Base-by-base conservation (phyloP, 805 yeast genomes). In the Spathaspora hagerdaliae region DNA sequence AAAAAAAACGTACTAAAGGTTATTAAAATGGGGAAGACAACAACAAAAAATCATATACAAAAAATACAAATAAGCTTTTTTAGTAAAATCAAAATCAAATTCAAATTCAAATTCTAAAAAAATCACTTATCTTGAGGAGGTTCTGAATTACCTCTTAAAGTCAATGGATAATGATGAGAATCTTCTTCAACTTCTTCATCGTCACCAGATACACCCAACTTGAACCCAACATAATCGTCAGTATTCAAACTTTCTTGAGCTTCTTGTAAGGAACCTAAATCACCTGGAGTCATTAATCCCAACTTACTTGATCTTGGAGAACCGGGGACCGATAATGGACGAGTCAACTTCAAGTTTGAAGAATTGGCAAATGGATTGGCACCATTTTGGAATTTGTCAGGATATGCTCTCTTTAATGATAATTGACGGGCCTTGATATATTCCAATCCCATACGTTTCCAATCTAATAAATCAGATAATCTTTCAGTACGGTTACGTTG, bases 381-480 rank as follows among this genome's bases (percentile, higher is more conserved):
- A 1, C 76, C 76, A 45, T 71, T 71, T 59, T 76, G 75, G 66
- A 83, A 92, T 55, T 84, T 77, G 51, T 86, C 89, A 26, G 98
- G 97, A 62, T 94, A 92, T 2, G 97, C 98, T 59, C 98, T 77
- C 64, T 91, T 85, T 63, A 92, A 75, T 0, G 97, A 89, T 56
- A 92, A 77, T 59, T 87, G 90, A 59, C 98, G 82, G 12, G 98
- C 98, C 72, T 92, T 92, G 58, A 88, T 82, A 65, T 92, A 92
- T 67, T 94, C 99, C 43, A 92, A 73, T 0, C 99, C 99, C 98
- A 92, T 91, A 59, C 98, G 80, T 68, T 87, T 88, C 99, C 99
- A 92, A 71, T 92, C 99, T 49, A 92, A 78, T 57, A 92, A 70
- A 64, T 94, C 98, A 42, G 94, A 83, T 51, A 92, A 76, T 56